Percentiles rank a stretch among this genome's conserved stretches.
Evolutionary conservation across 2,329 filamentous ascomycete genomes (phyloP).

Genomic region (Stemphylium lycopersici): DNA sequence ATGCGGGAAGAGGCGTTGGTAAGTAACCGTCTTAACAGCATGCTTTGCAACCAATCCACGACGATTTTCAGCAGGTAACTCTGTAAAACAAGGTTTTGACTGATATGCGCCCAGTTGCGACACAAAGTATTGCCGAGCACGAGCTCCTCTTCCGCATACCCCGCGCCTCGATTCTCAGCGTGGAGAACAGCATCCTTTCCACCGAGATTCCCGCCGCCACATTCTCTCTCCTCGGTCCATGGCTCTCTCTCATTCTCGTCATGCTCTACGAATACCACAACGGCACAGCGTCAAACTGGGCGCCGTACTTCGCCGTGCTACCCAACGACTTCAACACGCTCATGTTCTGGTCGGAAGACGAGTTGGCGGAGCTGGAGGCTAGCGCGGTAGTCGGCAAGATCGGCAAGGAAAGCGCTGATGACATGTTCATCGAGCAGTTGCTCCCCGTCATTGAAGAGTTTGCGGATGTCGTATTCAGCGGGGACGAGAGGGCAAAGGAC

Average conservation of each 20-base stretch:
- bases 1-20: conserved; percentile 69
- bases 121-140: conserved; percentile 71
- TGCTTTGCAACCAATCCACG: background rate
- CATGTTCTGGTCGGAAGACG: conserved; percentile 82
- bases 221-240: conserved; percentile 51
- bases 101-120: conserved; percentile 65
- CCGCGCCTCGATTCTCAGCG: conserved; percentile 71
- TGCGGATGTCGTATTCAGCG: conserved; percentile 47
- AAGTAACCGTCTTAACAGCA: conserved; percentile 46
- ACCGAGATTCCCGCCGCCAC: conserved; percentile 53
- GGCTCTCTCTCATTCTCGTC: conserved; percentile 71
- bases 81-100: background rate
- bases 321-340: conserved; percentile 77
- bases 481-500: conserved; percentile 42
- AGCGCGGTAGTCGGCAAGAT: conserved; percentile 79
- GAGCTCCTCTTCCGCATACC: conserved; percentile 83
- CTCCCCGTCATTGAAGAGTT: conserved; percentile 58
- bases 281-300: conserved; percentile 70
- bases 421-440: conserved; percentile 66
- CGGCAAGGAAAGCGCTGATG: conserved; percentile 73
- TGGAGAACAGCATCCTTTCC: conserved; percentile 73
- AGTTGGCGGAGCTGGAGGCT: conserved; percentile 75
- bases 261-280: conserved; percentile 77
- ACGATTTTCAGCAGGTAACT: background rate
- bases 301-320: conserved; percentile 77